Base-by-base conservation (phyloP, 1,139 yeast genomes). In the Hyphopichia buzzinii region DNA sequence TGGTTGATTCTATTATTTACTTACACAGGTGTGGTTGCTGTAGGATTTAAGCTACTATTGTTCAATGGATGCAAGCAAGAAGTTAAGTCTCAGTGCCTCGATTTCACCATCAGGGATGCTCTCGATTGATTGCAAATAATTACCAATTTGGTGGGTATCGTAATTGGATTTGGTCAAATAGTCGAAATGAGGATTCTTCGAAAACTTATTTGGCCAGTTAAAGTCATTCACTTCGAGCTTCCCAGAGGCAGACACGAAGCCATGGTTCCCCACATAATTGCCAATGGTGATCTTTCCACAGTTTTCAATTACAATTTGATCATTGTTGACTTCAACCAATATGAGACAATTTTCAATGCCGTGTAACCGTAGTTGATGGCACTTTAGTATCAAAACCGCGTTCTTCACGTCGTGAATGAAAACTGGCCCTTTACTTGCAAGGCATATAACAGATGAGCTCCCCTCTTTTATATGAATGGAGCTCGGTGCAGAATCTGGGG, bases 301-400 rank as follows among this genome's bases (percentile, higher is more conserved):
- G 30, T 57, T 47, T 41, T 72, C 78, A 12, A 70, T 59, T 3
- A 69, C 53, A 2, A 65, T 47, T 17, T 58, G 48, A 29, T 56
- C 48, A 23, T 57, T 60, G 3, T 43, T 43, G 3, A 58, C 59
- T 2, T 49, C 42, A 0, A 50, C 51, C 2, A 57, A 34, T 0
- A 72, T 37, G 2, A 45, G 39, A 25, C 62, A 51, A 29, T 57
- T 39, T 2, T 30, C 28, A 2, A 61, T 39, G 31, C 59, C 46
- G 42, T 70, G 76, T 11, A 72, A 47, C 22, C 77, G 45, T 30
- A 66, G 50, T 42, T 72, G 78, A 41, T 72, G 77, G 39, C 74
- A 61, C 11, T 45, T 34, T 3, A 64, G 39, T 3, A 57, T 37
- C 4, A 71, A 34, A 3, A 54, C 47, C 34, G 59, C 50, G 14